Base-by-base conservation (phyloP, 176 grass and related monocot genomes). In the Oryza nivara region DNA sequence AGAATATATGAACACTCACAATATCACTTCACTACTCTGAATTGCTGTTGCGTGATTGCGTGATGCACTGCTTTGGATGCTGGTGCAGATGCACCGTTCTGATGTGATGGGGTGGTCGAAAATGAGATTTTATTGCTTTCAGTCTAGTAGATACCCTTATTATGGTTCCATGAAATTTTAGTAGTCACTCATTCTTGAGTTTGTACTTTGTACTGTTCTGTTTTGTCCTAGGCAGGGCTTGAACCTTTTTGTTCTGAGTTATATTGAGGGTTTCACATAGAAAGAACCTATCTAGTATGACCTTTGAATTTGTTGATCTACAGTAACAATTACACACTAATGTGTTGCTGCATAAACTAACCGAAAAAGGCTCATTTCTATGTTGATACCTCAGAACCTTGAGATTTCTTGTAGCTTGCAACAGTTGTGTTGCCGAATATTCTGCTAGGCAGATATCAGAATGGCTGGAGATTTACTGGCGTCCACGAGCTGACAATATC, bases 1-100 rank as follows among this genome's bases (percentile, higher is more conserved):
- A 83, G 88, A 90, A 86, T 83, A 86, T 83, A 73, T 63, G 61
- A 90, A 82, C 12, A 68, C 68, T 17, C 35, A 30, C 19, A 15
- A 5, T 30, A 30, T 79, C 71, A 56, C 25, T 78, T 86, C 40
- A 70, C 11, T 85, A 32, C 32, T 22, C 73, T 73, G 26, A 82
- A 66, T 11, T 86, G 67, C 43, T 58, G 34, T 76, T 46, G 73
- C 44, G 19, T 58, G 25, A 46, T 78, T 73, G 10, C 78, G 10
- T 63, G 47, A 65, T 45, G 38, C 17, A 19, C 71, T 64, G 49
- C 28, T 84, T 68, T 68, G 28, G 49, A 60, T 10, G 1, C 32
- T 56, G 28, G 70, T 65, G 65, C 51, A 28, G 77, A 85, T 84
- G 58, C 67, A 19, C 61, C 73, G 25, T 77, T 82, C 51, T 19